A percentile compares a stretch with the other conserved stretches of the same genome.
phyloP scores from a whole-genome alignment of 805 yeast genomes.

The Blastobotrys mokoenaii region DNA sequence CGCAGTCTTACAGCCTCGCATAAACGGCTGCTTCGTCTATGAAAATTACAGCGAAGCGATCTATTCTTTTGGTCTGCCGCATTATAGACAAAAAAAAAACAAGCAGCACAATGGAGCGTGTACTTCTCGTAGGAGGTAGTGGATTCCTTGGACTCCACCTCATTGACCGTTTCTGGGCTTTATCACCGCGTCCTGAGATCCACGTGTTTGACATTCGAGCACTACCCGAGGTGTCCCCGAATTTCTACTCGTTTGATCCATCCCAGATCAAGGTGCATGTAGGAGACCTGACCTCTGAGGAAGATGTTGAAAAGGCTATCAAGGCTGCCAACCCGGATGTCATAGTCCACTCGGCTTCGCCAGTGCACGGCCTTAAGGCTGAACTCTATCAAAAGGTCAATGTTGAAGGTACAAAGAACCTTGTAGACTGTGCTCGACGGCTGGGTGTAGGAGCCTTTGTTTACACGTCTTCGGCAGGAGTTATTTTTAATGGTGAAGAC shows the following conservation, averaged over 20 bases:
- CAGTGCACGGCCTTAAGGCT: constrained; percentile 82
- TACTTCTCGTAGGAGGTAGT: constrained; percentile 87
- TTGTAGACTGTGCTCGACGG: constrained; percentile 54
- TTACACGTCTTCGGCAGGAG: constrained; percentile 97
- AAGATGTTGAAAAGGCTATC: constrained; percentile 61
- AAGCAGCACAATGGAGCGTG: constrained; percentile 23
- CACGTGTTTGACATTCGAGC: constrained; percentile 90
- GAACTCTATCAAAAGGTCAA: constrained; percentile 83
- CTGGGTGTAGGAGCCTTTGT: constrained; percentile 52
- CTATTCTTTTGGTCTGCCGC: too few species aligned
- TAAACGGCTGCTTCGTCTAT: too few species aligned
- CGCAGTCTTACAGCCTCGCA: too few species aligned
- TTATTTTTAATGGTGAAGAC: constrained; percentile 91
- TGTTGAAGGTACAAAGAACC: constrained; percentile 76
- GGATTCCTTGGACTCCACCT: constrained; percentile 92
- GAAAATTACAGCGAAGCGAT: too few species aligned
- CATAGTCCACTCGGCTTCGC: constrained; percentile 93
- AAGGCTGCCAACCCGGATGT: constrained; percentile 52
- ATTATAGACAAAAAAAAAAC: neutral
- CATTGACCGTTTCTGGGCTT: constrained; percentile 70
- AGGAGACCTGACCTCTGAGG: constrained; percentile 77
- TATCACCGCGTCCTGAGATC: constrained; percentile 59
- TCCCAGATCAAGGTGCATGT: constrained; percentile 48
- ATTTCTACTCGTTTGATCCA: constrained; percentile 62
- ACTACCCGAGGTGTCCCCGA: constrained; percentile 64